These are phyloP conservation scores for Brassica hybrid DNA, from an alignment of 441 rosid genomes.

Conservation along the genomic window DNA sequence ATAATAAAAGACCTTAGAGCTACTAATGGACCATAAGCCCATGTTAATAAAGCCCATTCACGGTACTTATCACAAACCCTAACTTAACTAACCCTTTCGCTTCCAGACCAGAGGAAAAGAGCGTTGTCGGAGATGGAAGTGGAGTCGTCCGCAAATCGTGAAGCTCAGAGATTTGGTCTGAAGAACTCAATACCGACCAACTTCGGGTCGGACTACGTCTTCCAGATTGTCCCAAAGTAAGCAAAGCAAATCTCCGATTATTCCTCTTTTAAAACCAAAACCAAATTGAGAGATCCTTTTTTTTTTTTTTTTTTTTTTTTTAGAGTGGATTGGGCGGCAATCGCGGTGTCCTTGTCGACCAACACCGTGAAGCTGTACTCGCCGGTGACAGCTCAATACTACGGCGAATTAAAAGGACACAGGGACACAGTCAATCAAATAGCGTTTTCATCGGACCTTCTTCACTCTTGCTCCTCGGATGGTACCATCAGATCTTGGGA, in stretches of 20 bases:
- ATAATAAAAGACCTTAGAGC: too few species aligned
- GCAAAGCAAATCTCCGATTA: neutral
- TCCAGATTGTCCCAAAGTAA: slow-evolving; percentile 85
- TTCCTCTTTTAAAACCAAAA: neutral
- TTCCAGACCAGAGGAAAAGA: slow-evolving; percentile 39
- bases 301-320: too few species aligned
- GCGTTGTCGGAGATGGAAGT: slow-evolving; percentile 68
- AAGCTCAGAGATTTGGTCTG: slow-evolving; percentile 55
- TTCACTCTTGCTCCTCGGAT: slow-evolving; percentile 88
- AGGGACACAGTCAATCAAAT: slow-evolving; percentile 68
- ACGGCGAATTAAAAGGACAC: slow-evolving; percentile 89
- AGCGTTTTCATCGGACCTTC: slow-evolving; percentile 70
- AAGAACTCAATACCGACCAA: slow-evolving; percentile 81
- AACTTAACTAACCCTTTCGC: too few species aligned
- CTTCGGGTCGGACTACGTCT: slow-evolving; percentile 84
- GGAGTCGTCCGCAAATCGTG: slow-evolving; percentile 45
- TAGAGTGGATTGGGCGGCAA: slow-evolving; percentile 89
- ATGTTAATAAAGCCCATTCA: too few species aligned
- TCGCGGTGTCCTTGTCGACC: slow-evolving; percentile 91
- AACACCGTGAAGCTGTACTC: slow-evolving; percentile 83
- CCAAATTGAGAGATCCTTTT: too few species aligned
- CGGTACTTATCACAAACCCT: too few species aligned
- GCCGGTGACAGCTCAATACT: slow-evolving; percentile 79
- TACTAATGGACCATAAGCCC: too few species aligned
- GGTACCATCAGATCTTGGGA: slow-evolving; percentile 91